Base-by-base conservation (phyloP, 2,329 filamentous ascomycete species). In the Sporothrix schenckii region DNA sequence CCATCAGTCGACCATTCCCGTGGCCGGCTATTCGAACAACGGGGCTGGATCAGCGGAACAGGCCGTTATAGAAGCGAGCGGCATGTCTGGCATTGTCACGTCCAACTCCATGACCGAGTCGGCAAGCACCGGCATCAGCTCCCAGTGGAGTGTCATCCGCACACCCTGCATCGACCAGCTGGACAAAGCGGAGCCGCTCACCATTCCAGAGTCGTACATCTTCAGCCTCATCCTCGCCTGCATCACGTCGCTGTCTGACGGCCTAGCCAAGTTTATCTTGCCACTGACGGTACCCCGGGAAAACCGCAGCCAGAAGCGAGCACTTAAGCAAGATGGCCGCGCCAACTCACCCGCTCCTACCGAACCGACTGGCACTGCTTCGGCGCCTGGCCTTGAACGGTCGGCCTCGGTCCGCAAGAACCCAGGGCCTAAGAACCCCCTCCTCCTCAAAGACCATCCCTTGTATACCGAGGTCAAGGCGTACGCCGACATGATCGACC, bases 121-220 rank as follows among this genome's bases (percentile, higher is more conserved):
- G 34, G 84, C 86, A 34, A 91, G 86, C 73, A 89, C 88, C 0
- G 93, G 93, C 10, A 94, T 99, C 76, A 97, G 93, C 80, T 89
- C 87, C 3, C 92, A 97, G 76, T 98, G 93, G 93, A 99, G 95
- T 79, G 87, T 90, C 14, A 87, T 97, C 72, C 88, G 93, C 66
- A 91, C 93, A 13, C 91, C 93, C 5, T 97, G 93, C 77, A 92
- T 98, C 72, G 95, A 99, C 75, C 92, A 97, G 74, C 87, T 98
- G 24, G 95, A 99, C 81, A 99, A 98, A 79, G 87, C 89, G 0
- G 94, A 97, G 63, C 87, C 94, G 0, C 93, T 94, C 4, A 76
- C 83, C 0, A 87, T 97, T 27, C 95, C 95, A 0, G 94, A 97
- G 72, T 97, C 95, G 0, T 99, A 99, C 76, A 86, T 97, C 9